Evolutionary conservation across 1,139 yeast species (phyloP).

Genomic region (Debaryomycetaceae sp.): DNA sequence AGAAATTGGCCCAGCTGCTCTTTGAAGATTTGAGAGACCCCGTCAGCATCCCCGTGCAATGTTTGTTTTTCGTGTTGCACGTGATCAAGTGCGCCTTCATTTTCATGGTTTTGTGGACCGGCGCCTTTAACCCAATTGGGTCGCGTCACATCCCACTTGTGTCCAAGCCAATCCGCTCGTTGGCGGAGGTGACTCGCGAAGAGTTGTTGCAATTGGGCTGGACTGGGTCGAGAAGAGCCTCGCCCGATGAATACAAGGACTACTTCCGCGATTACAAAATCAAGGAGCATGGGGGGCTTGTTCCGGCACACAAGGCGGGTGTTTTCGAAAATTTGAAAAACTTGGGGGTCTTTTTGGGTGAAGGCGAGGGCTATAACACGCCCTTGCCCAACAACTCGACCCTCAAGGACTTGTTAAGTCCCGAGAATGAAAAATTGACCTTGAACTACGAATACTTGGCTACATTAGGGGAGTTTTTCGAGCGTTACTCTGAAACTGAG

Average conservation of each 20-base stretch:
- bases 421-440: slow-evolving; percentile 33
- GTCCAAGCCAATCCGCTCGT: slow-evolving; percentile 22
- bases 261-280: slow-evolving; percentile 63
- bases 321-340: slow-evolving; percentile 53
- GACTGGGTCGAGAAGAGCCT: slow-evolving; percentile 83
- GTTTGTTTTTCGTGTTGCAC: slow-evolving; percentile 69
- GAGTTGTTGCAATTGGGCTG: slow-evolving; percentile 72
- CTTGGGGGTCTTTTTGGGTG: slow-evolving; percentile 59
- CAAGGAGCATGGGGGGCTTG: slow-evolving; percentile 70
- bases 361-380: slow-evolving; percentile 82
- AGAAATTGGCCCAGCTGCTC: slow-evolving; percentile 40
- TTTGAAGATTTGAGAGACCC: slow-evolving; percentile 42
- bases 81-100: slow-evolving; percentile 55
- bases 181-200: slow-evolving; percentile 44
- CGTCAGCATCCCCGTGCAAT: slow-evolving; percentile 49
- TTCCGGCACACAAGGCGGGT: slow-evolving; percentile 75
- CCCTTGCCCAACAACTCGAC: slow-evolving; percentile 36
- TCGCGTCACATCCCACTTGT: slow-evolving; percentile 32
- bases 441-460: slow-evolving; percentile 52
- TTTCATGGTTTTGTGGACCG: slow-evolving; percentile 57
- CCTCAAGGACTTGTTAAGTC: slow-evolving; percentile 20
- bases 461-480: slow-evolving; percentile 44
- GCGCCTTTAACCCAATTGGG: slow-evolving; percentile 69
- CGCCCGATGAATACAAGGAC: slow-evolving; percentile 68
- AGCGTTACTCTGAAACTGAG: slow-evolving; percentile 31